Conservation (phyloP, 345 rosid genomes). For the Syzygium aromaticum region DNA sequence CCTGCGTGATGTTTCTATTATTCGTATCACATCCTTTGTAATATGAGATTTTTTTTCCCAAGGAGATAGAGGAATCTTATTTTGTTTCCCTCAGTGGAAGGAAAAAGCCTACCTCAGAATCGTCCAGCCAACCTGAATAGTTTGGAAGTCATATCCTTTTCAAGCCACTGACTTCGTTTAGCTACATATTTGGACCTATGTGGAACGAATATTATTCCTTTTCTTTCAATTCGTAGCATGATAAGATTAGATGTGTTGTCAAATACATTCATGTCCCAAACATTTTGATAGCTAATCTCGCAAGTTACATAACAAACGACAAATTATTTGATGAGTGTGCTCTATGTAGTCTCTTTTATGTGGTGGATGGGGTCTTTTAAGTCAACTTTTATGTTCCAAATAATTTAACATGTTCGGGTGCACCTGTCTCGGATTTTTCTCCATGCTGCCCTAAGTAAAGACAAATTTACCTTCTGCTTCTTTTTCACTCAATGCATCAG, state of each 20-base stretch:
- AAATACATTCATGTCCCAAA: neutral
- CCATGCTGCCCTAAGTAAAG: neutral
- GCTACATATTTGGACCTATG: neutral
- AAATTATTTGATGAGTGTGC: neutral
- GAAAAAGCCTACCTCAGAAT: neutral
- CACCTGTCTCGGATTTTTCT: neutral
- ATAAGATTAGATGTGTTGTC: neutral
- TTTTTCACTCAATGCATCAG: neutral
- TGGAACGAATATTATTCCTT: neutral
- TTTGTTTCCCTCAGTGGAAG: neutral
- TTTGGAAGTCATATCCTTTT: neutral
- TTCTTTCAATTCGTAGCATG: neutral
- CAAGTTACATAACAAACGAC: neutral
- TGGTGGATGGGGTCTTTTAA: neutral
- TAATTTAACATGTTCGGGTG: neutral
- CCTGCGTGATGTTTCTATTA: neutral
- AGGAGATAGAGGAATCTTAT: neutral
- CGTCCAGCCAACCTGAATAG: neutral
- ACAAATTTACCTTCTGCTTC: neutral
- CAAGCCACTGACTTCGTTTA: neutral
- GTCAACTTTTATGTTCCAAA: neutral
- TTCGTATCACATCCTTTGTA: neutral
- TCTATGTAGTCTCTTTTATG: neutral
- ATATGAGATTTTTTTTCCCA: neutral
- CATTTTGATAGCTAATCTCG: neutral